Base-by-base conservation (phyloP, 495 filamentous ascomycete species). In the Darksidea phi region DNA sequence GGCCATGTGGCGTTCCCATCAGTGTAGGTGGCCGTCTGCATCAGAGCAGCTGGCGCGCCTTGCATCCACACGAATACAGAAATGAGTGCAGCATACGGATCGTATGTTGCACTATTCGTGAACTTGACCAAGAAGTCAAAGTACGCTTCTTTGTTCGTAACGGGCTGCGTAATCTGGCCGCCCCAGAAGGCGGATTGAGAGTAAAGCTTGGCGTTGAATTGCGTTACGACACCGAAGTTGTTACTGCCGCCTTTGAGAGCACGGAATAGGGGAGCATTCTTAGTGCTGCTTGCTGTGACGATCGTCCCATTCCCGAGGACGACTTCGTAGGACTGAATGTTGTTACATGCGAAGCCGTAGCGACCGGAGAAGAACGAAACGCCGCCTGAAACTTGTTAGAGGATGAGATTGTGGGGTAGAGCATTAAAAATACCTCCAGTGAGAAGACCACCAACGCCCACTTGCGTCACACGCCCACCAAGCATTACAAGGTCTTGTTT, bases 181-280 rank as follows among this genome's bases (percentile, higher is more conserved):
- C 73, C 72, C 67, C 67, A 67, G 48, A 71, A 63, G 4, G 28
- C 13, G 0, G 15, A 32, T 43, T 69, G 63, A 20, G 28, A 23
- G 43, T 59, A 62, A 8, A 61, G 26, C 17, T 54, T 49, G 3
- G 61, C 45, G 38, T 61, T 55, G 26, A 71, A 61, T 3, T 50
- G 32, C 17, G 69, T 71, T 7, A 71, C 60, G 36, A 70, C 46
- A 21, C 64, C 68, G 55, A 70, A 70, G 46, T 70, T 71, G 60
- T 70, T 69, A n/a, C 18, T 49, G 21, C 67, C 67, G 15, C 70
- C 70, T 54, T 67, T 69, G 10, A 72, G 32, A 4, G 70, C 68
- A n/a, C 55, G 38, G 66, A 53, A 72, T 23, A 72, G 66, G 21
- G 48, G 20, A 0, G 58, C 42, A 43, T 69, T 67, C 21, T 20